Evolutionary conservation across 2,329 filamentous ascomycete genomes (phyloP).

Genomic region (Colletotrichum eleusines): DNA sequence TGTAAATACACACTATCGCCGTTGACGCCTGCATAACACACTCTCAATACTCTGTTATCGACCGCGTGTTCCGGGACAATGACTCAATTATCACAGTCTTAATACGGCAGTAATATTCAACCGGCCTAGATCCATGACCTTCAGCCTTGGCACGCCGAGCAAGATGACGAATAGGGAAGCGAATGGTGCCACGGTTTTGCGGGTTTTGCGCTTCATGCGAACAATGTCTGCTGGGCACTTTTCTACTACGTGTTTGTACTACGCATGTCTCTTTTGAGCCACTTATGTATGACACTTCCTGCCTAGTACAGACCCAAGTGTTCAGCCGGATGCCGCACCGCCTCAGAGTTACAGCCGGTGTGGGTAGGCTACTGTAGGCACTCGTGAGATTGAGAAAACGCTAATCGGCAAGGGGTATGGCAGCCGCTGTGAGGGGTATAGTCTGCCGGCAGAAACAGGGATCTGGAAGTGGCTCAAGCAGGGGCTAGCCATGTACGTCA

Average conservation of each 20-base stretch:
- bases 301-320: neutral
- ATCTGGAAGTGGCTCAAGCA: too few species aligned
- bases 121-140: neutral
- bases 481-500: too few species aligned
- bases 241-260: neutral
- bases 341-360: neutral
- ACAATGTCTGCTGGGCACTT: neutral
- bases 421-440: too few species aligned
- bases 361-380: too few species aligned
- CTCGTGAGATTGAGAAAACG: too few species aligned
- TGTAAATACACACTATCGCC: neutral
- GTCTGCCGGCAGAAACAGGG: too few species aligned
- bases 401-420: too few species aligned
- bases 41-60: neutral
- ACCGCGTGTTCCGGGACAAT: neutral
- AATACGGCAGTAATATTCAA: neutral
- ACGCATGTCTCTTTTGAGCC: neutral
- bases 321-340: neutral
- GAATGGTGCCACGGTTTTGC: neutral
- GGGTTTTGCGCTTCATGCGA: conserved; percentile 9
- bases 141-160: neutral
- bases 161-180: neutral
- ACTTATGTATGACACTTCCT: neutral
- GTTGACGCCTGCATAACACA: neutral
- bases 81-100: neutral